Percentiles rank a stretch among this genome's conserved stretches.
phyloP scores from a whole-genome alignment of 495 filamentous ascomycete species.

The Lepraria neglecta region DNA sequence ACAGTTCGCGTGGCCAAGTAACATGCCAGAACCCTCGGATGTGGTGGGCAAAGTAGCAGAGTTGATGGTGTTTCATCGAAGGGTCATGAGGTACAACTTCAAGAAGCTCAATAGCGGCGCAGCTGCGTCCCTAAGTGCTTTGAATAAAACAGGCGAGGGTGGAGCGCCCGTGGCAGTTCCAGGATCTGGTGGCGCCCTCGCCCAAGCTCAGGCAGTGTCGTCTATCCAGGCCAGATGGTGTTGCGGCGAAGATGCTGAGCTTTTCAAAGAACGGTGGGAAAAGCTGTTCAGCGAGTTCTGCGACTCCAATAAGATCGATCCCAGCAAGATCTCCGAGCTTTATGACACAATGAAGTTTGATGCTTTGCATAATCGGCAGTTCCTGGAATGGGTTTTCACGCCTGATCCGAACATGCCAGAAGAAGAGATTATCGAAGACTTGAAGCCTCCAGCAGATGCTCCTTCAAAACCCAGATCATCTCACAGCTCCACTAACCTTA shows the following conservation, averaged over 20 bases:
- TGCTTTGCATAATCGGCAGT: slow-evolving; percentile 90
- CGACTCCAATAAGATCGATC: slow-evolving; percentile 94
- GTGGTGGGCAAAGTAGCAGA: slow-evolving; percentile 88
- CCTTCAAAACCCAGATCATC: slow-evolving; percentile 4
- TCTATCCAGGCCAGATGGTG: slow-evolving; percentile 91
- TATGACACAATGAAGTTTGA: slow-evolving; percentile 99
- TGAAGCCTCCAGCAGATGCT: slow-evolving; percentile 31
- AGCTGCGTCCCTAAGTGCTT: slow-evolving; percentile 48
- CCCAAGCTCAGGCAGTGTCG: slow-evolving; percentile 49
- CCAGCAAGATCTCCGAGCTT: slow-evolving; percentile 93
- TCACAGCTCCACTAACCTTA: slow-evolving; percentile 5
- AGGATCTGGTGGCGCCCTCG: slow-evolving; percentile 17
- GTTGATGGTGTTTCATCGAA: slow-evolving; percentile 94
- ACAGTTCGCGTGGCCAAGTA: slow-evolving; percentile 91
- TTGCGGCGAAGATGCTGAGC: slow-evolving; percentile 85
- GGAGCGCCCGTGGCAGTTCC: slow-evolving; percentile 6
- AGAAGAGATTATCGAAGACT: slow-evolving; percentile 43
- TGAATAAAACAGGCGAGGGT: slow-evolving; percentile 38
- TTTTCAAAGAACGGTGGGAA: slow-evolving; percentile 97
- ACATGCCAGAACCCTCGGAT: slow-evolving; percentile 85
- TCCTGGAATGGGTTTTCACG: slow-evolving; percentile 97
- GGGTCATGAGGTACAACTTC: slow-evolving; percentile 90
- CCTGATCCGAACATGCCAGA: slow-evolving; percentile 63
- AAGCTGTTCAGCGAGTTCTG: slow-evolving; percentile 96
- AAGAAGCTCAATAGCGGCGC: slow-evolving; percentile 62